Evolutionary conservation across 2,329 filamentous ascomycete species (phyloP), one percentile per base, ranked within the genome.

Genomic region (Fusarium sp.): DNA sequence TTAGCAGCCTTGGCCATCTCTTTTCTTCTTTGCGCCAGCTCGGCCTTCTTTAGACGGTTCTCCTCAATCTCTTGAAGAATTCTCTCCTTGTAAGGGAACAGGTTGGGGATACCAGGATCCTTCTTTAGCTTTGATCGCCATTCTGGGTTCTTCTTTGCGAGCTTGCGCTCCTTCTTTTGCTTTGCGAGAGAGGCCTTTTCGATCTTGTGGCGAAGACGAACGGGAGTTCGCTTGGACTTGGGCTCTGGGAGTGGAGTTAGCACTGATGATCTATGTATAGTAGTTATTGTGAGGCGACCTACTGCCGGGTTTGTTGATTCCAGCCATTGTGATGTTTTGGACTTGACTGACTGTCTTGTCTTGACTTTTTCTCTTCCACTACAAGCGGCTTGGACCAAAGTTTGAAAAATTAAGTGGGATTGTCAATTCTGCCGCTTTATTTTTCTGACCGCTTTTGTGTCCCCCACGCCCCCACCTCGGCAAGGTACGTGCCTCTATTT

Each of bases 31-130:
- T 87, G 84, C 59, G 87, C 85, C 76, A 97, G 93, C 75, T 97
- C 94, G 68, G 89, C 88, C 83, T 95, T 97, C 78, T 87, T 83
- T 71, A 90, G 83, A 76, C 91, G 91, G 74, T 88, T 91, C 81
- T 97, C 93, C 82, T 99, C 96, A 73, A 99, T 96, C 80, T 99
- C 94, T 60, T 94, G 89, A 33, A 99, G 87, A 27, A 99, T 87
- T 84, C 92, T 94, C 79, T 97, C 94, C 83, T 99, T 99, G 85
- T 96, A 97, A 1, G 96, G 96, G 82, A 97, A 99, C 35, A 97
- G 82, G 77, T 98, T 99, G 40, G 96, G 96, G 66, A 99, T 97
- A 48, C 96, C 96, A 23, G 95, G 96, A 75, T 99, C 96, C 83
- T 98, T 99, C 88, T 97, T 98, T 72, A 97, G 79, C 79, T 94